Base-by-base conservation (phyloP, 768 basidiomycete species). In the Harrya chromipes region DNA sequence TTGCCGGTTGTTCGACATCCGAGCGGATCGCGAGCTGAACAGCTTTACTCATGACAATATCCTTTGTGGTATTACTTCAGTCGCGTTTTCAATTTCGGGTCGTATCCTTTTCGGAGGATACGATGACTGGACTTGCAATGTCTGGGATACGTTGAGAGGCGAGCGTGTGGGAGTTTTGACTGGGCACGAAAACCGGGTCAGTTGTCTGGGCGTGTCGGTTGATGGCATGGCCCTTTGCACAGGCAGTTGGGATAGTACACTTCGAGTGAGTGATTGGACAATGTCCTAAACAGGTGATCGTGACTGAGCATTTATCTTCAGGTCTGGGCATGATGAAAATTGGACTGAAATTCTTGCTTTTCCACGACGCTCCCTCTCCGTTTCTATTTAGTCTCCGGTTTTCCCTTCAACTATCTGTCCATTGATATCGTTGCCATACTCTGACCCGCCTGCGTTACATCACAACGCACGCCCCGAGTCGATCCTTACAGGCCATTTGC, bases 71-170 rank as follows among this genome's bases (percentile, higher is more conserved):
- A 97, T 99, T 71, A 99, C 95, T 13, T 97, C 94, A 4, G 97
- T 99, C 58, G 95, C 94, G 13, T 99, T 99, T 77, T 98, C 95
- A 4, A 90, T 92, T 59, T 97, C 94, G 23, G 95, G 95, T 33
- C 89, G 95, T 52, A 91, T 99, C 60, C 78, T 99, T 34, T 99
- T 99, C 59, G 95, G 97, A 56, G 95, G 95, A 36, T 99, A 99
- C 67, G 95, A 99, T 70, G 95, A 99, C 67, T 98, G 97, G 90
- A 98, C 97, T 58, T 94, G 93, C 77, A 99, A 99, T 66, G 95
- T 98, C 44, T 99, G 95, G 95, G 95, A 99, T 68, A 97, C 94
- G 24, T 78, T 99, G 63, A 97, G 95, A 71, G 97, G 97, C 47
- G 95, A 98, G 70, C 89, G 95, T 48, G 94, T 99, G 35, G 95